phyloP scores from a whole-genome alignment of 2,329 filamentous ascomycete genomes.

The Claviceps africana region DNA sequence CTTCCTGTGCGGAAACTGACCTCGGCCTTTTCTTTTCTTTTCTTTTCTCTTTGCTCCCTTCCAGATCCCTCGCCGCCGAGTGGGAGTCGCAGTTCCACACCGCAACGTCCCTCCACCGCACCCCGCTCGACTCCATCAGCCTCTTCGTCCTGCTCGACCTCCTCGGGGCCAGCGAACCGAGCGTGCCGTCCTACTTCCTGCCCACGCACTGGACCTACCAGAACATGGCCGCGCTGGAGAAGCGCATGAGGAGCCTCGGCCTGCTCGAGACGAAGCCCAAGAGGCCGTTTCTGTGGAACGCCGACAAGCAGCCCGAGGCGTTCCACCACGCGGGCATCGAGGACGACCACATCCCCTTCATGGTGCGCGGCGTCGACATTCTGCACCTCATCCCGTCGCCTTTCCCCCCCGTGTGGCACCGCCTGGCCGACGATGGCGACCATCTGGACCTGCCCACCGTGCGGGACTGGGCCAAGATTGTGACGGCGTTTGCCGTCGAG shows the following conservation, averaged over 20 bases:
- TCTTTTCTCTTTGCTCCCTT: neutral
- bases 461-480: constrained; percentile 75
- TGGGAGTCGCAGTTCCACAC: constrained; percentile 65
- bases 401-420: constrained; percentile 72
- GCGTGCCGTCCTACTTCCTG: constrained; percentile 72
- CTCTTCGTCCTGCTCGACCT: constrained; percentile 88
- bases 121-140: constrained; percentile 62
- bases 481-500: constrained; percentile 74
- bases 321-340: constrained; percentile 43
- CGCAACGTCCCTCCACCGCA: constrained; percentile 60
- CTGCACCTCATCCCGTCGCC: constrained; percentile 77
- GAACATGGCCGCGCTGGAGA: constrained; percentile 59
- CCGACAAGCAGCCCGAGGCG: constrained; percentile 33
- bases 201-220: constrained; percentile 90
- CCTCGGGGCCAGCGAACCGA: constrained; percentile 55
- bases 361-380: constrained; percentile 72
- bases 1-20: neutral
- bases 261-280: constrained; percentile 47
- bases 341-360: constrained; percentile 89
- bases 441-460: constrained; percentile 70
- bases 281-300: constrained; percentile 50
- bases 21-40: neutral
- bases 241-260: constrained; percentile 52
- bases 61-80: constrained; percentile 55
- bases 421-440: constrained; percentile 64